These are phyloP conservation scores for Kazachstania bromeliacearum DNA, from an alignment of 805 yeast genomes.

Conservation along the genomic window DNA sequence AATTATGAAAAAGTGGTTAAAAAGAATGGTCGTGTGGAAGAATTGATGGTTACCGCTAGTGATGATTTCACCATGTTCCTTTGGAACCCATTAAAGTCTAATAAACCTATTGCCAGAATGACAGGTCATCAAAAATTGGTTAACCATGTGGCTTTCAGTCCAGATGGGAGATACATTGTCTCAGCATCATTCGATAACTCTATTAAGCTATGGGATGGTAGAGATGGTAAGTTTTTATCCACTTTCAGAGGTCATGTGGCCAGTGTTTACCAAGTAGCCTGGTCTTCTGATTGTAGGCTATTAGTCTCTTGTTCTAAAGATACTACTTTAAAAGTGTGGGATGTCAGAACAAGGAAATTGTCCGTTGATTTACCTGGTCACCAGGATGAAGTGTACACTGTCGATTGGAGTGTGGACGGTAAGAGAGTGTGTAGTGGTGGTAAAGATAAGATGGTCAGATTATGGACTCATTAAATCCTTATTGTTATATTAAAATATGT, in stretches of 20 bases:
- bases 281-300: slow-evolving; percentile 92
- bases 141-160: slow-evolving; percentile 90
- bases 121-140: slow-evolving; percentile 97
- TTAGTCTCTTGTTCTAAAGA: slow-evolving; percentile 92
- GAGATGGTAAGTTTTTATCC: slow-evolving; percentile 79
- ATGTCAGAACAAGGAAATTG: slow-evolving; percentile 73
- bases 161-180: slow-evolving; percentile 85
- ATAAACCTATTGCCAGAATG: slow-evolving; percentile 85
- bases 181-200: slow-evolving; percentile 95
- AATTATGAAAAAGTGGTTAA: slow-evolving; percentile 51
- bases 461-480: slow-evolving; percentile 66
- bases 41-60: slow-evolving; percentile 85
- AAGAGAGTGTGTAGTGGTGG: slow-evolving; percentile 94
- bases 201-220: slow-evolving; percentile 92
- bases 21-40: slow-evolving; percentile 55
- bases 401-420: slow-evolving; percentile 97
- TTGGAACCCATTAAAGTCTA: slow-evolving; percentile 81
- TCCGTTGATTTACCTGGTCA: slow-evolving; percentile 93
- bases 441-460: slow-evolving; percentile 84
- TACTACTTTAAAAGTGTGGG: slow-evolving; percentile 95
- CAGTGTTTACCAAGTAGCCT: slow-evolving; percentile 92
- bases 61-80: slow-evolving; percentile 97
- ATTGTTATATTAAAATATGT: no score
- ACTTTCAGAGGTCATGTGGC: slow-evolving; percentile 97
- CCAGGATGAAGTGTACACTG: slow-evolving; percentile 89